Evolutionary conservation across 345 rosid genomes (phyloP).

Genomic region (Reutealis trisperma): DNA sequence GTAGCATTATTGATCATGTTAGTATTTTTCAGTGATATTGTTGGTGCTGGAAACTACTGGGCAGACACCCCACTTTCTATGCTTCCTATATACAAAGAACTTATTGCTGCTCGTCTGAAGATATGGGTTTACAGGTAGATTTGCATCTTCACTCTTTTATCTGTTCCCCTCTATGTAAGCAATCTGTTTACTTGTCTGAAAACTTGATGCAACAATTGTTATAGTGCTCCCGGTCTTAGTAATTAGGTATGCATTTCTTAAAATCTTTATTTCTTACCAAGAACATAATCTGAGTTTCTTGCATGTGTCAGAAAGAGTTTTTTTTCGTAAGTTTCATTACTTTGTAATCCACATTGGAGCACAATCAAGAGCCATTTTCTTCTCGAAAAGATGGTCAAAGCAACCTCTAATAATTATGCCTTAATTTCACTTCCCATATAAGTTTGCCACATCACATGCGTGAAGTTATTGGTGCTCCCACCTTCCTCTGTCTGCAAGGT

Average conservation of each 20-base stretch:
- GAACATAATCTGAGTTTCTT: background rate
- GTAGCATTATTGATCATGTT: background rate
- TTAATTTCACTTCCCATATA: background rate
- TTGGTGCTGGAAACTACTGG: slow-evolving; percentile 76
- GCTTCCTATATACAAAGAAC: slow-evolving; percentile 93
- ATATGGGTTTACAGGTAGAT: slow-evolving; percentile 88
- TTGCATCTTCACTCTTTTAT: background rate
- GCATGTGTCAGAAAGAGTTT: background rate
- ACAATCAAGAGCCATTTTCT: background rate
- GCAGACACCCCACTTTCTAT: slow-evolving; percentile 81
- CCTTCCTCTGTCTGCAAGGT: background rate
- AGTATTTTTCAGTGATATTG: slow-evolving; percentile 50
- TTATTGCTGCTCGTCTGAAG: slow-evolving; percentile 73
- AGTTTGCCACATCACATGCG: background rate
- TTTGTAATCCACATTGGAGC: background rate
- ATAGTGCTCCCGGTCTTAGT: background rate
- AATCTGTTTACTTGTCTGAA: background rate
- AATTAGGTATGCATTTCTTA: background rate
- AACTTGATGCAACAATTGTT: background rate
- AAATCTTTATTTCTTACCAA: background rate
- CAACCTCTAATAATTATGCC: background rate
- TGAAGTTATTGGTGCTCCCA: background rate
- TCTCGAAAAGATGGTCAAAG: background rate
- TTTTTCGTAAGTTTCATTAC: background rate
- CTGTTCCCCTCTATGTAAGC: background rate